These are phyloP conservation scores for Przewalskia tangutica DNA, from an alignment of 257 asterid genomes.

Conservation along the genomic window DNA sequence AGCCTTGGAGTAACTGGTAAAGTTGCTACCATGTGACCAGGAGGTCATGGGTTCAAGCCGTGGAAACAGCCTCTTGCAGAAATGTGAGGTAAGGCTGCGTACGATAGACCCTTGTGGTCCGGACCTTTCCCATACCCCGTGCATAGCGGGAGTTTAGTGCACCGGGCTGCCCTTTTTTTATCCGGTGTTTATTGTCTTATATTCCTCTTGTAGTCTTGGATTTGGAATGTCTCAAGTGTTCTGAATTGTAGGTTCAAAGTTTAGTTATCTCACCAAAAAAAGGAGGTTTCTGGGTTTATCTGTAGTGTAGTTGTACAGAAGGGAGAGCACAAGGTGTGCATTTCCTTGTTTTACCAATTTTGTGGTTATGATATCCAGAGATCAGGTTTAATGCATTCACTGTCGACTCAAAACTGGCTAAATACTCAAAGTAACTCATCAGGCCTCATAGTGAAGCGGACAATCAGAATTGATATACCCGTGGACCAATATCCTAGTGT, in stretches of 20 bases:
- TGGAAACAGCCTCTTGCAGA: too few species aligned
- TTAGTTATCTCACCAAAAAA: background rate
- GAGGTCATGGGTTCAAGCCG: too few species aligned
- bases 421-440: conserved; percentile 86
- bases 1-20: too few species aligned
- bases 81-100: too few species aligned
- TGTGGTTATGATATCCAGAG: conserved; percentile 50
- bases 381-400: conserved; percentile 65
- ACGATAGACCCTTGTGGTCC: too few species aligned
- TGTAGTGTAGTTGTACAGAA: background rate
- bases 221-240: background rate
- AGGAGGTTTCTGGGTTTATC: background rate
- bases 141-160: too few species aligned
- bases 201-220: background rate
- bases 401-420: conserved; percentile 79
- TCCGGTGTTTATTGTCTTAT: background rate
- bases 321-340: background rate
- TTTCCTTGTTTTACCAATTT: conserved; percentile 21
- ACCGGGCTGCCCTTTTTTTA: too few species aligned
- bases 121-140: too few species aligned
- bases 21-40: too few species aligned
- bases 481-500: conserved; percentile 89
- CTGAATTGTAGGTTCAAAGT: background rate
- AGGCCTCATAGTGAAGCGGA: conserved; percentile 77
- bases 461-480: conserved; percentile 89